Base-by-base conservation (phyloP, 1,284 basidiomycete genomes). In the Vanrija sp. region DNA sequence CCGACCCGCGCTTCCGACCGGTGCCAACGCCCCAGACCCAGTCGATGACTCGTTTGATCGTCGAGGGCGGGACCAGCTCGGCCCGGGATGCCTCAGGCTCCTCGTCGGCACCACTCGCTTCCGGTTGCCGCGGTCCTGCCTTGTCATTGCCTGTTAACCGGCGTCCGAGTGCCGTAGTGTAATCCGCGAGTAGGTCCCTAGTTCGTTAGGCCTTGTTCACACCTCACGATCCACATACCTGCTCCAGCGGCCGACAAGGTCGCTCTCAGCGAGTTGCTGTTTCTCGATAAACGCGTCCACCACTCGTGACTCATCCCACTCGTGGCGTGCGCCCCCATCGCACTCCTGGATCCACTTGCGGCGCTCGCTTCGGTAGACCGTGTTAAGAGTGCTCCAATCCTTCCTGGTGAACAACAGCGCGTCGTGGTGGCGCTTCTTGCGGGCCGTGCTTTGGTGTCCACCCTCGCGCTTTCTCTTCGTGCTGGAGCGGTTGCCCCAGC, bases 301-400 rank as follows among this genome's bases (percentile, higher is more conserved):
- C 22, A 58, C 49, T 7, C 41, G 39, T 2, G n/a, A 19, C 18
- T 18, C 22, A 35, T 53, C 43, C 49, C 49, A 54, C 14, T 41
- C 46, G 6, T 10, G 20, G 49, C 66, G 49, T 16, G 59, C 45
- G 14, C 69, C 67, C 36, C 67, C 58, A 25, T 67, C 54, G 12
- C 66, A 53, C 45, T 73, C 64, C 36, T 59, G 57, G 7, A 56
- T 42, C 65, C 68, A 71, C 6, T 42, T 39, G 23, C 62, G 61
- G 41, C 62, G 65, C 43, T 71, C 66, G 5, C 37, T 41, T 23
- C 63, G 27, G 52, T 57, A 69, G 2, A 65, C 56, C 42, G 55
- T 65, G 51, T 72, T 65, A 8, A 74, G 65, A 22, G 49, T 48
- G 49, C 67, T 69, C 72, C 72, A 73, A 44, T 73, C 65, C 6